phyloP scores from a whole-genome alignment of 139 green algal species.

The Micractinium sp. region DNA sequence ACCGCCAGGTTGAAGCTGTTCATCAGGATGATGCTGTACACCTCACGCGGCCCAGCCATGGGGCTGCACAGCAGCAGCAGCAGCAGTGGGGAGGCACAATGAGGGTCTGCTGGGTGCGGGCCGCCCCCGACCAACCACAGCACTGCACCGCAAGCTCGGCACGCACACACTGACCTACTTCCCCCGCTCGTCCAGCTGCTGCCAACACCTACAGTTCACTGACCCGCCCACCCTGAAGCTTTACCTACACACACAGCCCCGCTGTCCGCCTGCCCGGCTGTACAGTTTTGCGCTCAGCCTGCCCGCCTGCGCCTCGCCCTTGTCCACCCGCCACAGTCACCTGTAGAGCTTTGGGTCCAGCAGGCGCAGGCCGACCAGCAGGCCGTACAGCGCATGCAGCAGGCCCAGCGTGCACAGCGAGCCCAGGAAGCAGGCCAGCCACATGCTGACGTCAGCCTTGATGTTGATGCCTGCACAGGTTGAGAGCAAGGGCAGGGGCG shows the following conservation, averaged over 20 bases:
- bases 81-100: no score
- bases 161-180: no score
- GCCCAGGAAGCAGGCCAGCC: conserved; percentile 70
- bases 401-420: conserved; percentile 60
- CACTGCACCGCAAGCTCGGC: background rate
- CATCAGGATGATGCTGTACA: conserved; percentile 64
- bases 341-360: conserved; percentile 50
- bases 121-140: background rate
- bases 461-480: conserved; percentile 70
- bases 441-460: conserved; percentile 75
- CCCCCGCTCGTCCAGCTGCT: background rate
- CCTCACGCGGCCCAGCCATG: conserved; percentile 22
- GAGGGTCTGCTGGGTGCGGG: background rate
- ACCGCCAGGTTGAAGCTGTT: conserved; percentile 74
- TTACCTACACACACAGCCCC: background rate
- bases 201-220: background rate
- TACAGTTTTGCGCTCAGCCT: background rate
- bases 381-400: conserved; percentile 59
- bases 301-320: no score
- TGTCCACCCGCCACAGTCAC: no score
- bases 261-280: no score
- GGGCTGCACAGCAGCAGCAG: background rate
- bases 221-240: background rate
- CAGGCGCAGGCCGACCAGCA: conserved; percentile 47
- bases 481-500: background rate